These are phyloP conservation scores for Geotrichum cucujoidarum DNA, from an alignment of 1,139 yeast genomes.

Conservation along the genomic window DNA sequence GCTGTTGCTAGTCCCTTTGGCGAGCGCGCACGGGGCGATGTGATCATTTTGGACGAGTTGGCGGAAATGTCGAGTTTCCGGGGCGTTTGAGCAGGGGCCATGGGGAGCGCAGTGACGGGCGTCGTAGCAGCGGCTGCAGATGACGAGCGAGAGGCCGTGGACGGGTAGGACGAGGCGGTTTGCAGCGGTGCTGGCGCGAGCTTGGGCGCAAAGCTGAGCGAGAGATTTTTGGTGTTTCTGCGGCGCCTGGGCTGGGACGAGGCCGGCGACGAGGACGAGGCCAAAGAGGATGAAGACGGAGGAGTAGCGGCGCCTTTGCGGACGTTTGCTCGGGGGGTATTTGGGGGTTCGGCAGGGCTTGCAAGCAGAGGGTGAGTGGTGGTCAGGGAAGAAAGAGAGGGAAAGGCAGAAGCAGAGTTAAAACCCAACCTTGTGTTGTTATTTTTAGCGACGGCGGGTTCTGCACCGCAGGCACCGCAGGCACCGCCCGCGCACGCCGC, in stretches of 20 bases:
- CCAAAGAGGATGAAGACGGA: neutral
- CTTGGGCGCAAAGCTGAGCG: conserved; percentile 5
- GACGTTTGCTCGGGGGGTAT: neutral
- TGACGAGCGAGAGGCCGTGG: neutral
- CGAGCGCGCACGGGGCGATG: neutral
- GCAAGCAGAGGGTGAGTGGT: conserved; percentile 9
- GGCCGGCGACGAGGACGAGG: no score
- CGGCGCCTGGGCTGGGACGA: conserved; percentile 3
- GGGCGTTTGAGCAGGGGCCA: neutral
- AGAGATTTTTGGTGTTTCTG: conserved; percentile 14
- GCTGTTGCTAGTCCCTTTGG: neutral
- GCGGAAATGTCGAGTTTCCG: conserved; percentile 1
- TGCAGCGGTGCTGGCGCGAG: conserved; percentile 3
- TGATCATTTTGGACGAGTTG: conserved; percentile 1
- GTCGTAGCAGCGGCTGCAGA: neutral
- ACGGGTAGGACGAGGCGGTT: neutral
- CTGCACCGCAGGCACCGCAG: neutral
- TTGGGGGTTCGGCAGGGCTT: neutral
- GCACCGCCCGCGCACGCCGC: neutral
- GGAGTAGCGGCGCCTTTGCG: neutral
- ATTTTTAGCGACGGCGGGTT: conserved; percentile 1
- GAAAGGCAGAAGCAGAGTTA: neutral
- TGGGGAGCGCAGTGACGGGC: neutral
- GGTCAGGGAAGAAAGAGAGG: conserved; percentile 1
- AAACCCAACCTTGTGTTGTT: neutral